A percentile compares a stretch with the other conserved stretches of the same genome.
phyloP scores from a whole-genome alignment of 2,329 filamentous ascomycete species.

The Beauveria bassiana region DNA sequence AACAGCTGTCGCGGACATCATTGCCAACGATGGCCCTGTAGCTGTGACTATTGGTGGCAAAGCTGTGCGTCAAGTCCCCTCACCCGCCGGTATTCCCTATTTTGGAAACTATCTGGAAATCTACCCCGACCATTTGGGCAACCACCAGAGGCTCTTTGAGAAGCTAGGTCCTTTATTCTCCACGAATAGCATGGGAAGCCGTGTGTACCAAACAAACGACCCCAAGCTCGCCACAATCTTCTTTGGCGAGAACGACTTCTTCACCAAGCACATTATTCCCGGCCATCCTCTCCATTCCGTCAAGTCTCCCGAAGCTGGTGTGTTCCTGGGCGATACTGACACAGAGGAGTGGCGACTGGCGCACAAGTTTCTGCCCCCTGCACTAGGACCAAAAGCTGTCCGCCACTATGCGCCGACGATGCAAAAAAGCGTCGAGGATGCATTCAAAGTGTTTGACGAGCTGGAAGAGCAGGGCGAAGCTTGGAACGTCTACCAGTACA shows the following conservation, averaged over 20 bases:
- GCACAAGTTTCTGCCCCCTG: slow-evolving; percentile 56
- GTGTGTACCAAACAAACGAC: slow-evolving; percentile 43
- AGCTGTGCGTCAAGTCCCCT: slow-evolving; percentile 40
- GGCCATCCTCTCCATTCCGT: slow-evolving; percentile 38
- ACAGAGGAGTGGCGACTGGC: slow-evolving; percentile 40
- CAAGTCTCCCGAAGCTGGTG: slow-evolving; percentile 32
- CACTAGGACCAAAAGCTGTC: slow-evolving; percentile 51
- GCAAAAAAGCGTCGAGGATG: slow-evolving; percentile 44
- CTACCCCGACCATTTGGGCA: slow-evolving; percentile 50
- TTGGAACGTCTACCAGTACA: slow-evolving; percentile 42
- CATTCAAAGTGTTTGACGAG: slow-evolving; percentile 42
- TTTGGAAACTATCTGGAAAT: slow-evolving; percentile 48
- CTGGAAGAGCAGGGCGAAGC: slow-evolving; percentile 40
- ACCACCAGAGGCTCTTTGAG: slow-evolving; percentile 46
- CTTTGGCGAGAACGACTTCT: slow-evolving; percentile 42
- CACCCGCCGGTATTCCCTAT: slow-evolving; percentile 39
- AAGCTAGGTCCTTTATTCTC: slow-evolving; percentile 44
- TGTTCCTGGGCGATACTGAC: slow-evolving; percentile 44
- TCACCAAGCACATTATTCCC: slow-evolving; percentile 45
- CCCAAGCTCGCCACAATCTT: slow-evolving; percentile 37
- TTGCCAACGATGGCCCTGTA: slow-evolving; percentile 25
- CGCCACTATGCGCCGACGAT: slow-evolving; percentile 53
- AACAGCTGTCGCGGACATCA: slow-evolving; percentile 27
- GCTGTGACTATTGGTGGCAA: slow-evolving; percentile 42
- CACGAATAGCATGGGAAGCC: slow-evolving; percentile 43